Evolutionary conservation across 495 filamentous ascomycete genomes (phyloP), one percentile per base, ranked within the genome.

Genomic region (Glutinoglossum americanum): DNA sequence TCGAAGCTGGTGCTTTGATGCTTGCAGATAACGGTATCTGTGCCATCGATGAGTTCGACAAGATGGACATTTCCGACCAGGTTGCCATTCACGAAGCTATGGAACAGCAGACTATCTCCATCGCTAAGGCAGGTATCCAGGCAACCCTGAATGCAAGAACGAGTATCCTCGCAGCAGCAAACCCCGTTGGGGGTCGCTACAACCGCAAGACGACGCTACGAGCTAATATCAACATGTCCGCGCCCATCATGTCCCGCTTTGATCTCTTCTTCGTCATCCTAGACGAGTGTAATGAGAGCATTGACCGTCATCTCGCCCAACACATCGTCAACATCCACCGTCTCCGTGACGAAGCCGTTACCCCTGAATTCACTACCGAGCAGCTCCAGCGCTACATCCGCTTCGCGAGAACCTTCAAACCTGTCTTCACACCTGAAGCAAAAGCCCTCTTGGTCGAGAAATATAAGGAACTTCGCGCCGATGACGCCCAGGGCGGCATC

Each of bases 31-130:
- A 85, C 65, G 92, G 93, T 61, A 90, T 97, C 67, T 99, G 92
- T 70, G 87, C 87, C 60, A 99, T 99, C 66, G 92, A 99, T 67
- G 92, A 99, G 64, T 99, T 99, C 66, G 92, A 99, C 75, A 99
- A 97, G 72, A 99, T 99, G 92, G 92, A 99, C 65, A 86, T 99
- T 55, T 78, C 72, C 51, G 92, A 99, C 70, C 92, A 99, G 72
- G 92, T 99, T 51, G 92, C 92, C 61, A 97, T 99, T 69, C 92
- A 99, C 79, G 92, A 99, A 78, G 93, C 93, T 57, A 99, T 99
- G 92, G 92, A 99, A 77, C 92, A 99, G 71, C 92, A 99, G 72
- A 99, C 92, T 21, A 99, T 99, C 63, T 96, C 90, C 23, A 99
- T 99, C 67, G 92, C 92, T 59, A 99, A 99, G 66, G 92, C 92